Evolutionary conservation across 106 monocot species (phyloP), one percentile per base, ranked within the genome.

Genomic region (Phalaenopsis equestris): DNA sequence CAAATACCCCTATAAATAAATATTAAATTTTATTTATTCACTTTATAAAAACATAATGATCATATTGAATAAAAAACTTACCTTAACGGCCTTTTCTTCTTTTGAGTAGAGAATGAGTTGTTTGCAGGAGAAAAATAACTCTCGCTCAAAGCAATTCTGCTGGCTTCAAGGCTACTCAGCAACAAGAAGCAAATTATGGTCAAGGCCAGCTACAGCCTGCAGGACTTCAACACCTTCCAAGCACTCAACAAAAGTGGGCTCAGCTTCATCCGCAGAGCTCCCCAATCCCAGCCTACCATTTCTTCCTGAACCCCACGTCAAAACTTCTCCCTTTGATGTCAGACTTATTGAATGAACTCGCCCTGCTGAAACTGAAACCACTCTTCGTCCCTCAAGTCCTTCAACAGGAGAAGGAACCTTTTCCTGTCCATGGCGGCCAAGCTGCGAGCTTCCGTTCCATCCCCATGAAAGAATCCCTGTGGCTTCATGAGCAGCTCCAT

Each of bases 201-300:
- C 96, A 45, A 91, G 90, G 42, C 96, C 93, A n/a, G 91, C 82
- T 3, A 84, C 90, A 52, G 84, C 89, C 74, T 93, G 91, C 55
- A 91, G 78, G 75, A 93, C 93, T 74, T 80, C 72, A 15, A 81
- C 49, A 2, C 91, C 96, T 42, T 88, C 91, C 75, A 93, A 80
- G 73, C 82, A 79, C 67, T 96, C 93, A 9, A 93, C 42, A 19
- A 88, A 39, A 52, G 77, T 48, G 8, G 92, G 95, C 77, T 89
- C 90, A 21, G 46, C 6, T 79, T 92, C 90, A 79, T 92, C 90
- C 8, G 78, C 56, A 4, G 91, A 86, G 83, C 90, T 88, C 12
- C 91, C 93, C 55, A 91, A 55, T 10, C 96, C 96, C 21, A 96
- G 88, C 43, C 93, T 83, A 70, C 96, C 93, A 85, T 91, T 96